Base-by-base conservation (phyloP, 768 basidiomycete genomes). In the Vararia minispora region DNA sequence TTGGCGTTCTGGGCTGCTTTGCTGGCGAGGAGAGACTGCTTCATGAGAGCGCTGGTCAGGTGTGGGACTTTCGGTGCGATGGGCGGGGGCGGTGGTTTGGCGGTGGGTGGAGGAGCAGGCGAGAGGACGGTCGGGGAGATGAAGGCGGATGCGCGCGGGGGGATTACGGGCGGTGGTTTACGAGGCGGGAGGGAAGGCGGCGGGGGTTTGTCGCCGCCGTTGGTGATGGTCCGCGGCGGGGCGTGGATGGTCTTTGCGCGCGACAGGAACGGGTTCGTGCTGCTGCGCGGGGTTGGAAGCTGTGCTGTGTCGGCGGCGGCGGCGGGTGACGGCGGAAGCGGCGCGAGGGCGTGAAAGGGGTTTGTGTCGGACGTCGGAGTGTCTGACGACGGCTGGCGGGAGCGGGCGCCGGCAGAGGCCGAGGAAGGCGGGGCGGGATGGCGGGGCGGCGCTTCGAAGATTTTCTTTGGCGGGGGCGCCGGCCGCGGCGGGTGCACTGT, bases 1-100 rank as follows among this genome's bases (percentile, higher is more conserved):
- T 84, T 82, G 57, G 83, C 62, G 4, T 68, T 69, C 54, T 82
- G 76, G 1, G 72, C 84, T 0, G 72, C 70, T 50, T 82, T 81
- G 41, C 72, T 76, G 5, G 85, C 85, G 37, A 80, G 75, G 1
- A 88, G 60, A 16, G 74, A 76, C 55, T 86, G 82, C 42, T 71
- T 70, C 61, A 83, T 83, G n/a, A 83, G 59, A 0, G 69, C 66
- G 9, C 74, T 79, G 17, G 74, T 75, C 21, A 73, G 57, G 38
- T 82, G 78, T 40, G 60, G 43, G 45, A 51, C 35, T 14, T 50
- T 50, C 6, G 53, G 40, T 2, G 47, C 39, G n/a, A 39, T 44
- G 25, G 39, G 48, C 4, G 48, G 53, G 28, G 43, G 43, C 26
- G 43, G 51, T 25, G 37, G 22, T 21, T 44, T 46, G n/a, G 48